These are phyloP conservation scores for Epichloe glyceriae DNA, from an alignment of 2,329 filamentous ascomycete genomes.

Conservation along the genomic window DNA sequence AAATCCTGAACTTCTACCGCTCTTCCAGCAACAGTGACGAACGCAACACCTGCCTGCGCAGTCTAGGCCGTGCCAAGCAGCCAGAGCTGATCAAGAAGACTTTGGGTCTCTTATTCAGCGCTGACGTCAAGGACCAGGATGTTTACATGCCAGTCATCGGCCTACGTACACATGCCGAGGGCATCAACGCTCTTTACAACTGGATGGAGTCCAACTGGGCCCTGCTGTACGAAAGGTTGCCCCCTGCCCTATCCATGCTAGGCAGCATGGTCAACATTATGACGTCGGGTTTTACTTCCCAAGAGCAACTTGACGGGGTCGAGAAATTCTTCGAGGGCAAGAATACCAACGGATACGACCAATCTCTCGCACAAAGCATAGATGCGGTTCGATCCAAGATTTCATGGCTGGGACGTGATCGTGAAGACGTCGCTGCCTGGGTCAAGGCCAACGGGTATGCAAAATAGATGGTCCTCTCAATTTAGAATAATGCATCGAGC, in stretches of 20 bases:
- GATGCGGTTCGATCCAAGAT: constrained; percentile 73
- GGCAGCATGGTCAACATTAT: constrained; percentile 73
- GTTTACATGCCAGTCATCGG: constrained; percentile 79
- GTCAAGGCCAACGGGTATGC: constrained; percentile 14
- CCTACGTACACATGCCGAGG: constrained; percentile 62
- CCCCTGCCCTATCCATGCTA: constrained; percentile 76
- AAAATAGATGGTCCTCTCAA: neutral
- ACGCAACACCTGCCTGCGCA: constrained; percentile 80
- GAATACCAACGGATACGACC: constrained; percentile 76
- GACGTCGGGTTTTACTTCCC: constrained; percentile 66
- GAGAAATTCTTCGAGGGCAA: constrained; percentile 69
- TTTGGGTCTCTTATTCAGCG: constrained; percentile 59
- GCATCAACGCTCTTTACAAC: constrained; percentile 65
- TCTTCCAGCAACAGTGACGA: constrained; percentile 61
- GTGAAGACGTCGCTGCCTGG: constrained; percentile 14
- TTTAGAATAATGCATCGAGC: neutral
- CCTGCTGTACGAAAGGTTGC: constrained; percentile 65
- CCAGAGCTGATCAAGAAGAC: constrained; percentile 73
- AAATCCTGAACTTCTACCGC: constrained; percentile 62
- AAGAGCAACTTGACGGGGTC: constrained; percentile 62
- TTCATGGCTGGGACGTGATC: constrained; percentile 14
- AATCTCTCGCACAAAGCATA: constrained; percentile 77
- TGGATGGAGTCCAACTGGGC: constrained; percentile 89
- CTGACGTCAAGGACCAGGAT: constrained; percentile 86
- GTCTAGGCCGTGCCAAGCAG: constrained; percentile 64